Evolutionary conservation across 164 flowering plant species (phyloP), one percentile per base, ranked within the genome.

Genomic region (Brasenia schreberi): DNA sequence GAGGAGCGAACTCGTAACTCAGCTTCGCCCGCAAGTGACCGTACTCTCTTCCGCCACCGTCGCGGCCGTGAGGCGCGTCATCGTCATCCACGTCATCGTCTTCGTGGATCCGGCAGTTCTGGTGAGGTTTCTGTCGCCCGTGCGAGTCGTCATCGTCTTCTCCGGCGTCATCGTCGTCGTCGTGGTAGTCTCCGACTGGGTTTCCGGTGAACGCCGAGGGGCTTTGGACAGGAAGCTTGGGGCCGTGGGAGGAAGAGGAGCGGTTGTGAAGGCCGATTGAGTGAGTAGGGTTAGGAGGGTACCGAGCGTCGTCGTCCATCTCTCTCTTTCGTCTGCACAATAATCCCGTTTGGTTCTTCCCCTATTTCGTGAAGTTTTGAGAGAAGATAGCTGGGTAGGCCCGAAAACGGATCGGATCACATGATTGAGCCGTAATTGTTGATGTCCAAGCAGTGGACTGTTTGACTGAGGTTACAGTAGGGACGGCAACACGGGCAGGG

Each of bases 1-100:
- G 78, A 0, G 87, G 84, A 7, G 77, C 82, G 33, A 81, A 74
- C 42, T 84, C 85, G 60, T 81, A 84, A 42, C 73, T 77, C 0
- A 70, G 69, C 81, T 87, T 91, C 11, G 76, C 70, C 59, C 71
- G 77, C 63, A 9, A 14, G 12, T 49, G 56, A 14, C 12, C 56
- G 56, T 49, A 14, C 56, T 49, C 56, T 14, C n/a, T n/a, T n/a
- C 56, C 16, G 0, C 14, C 56, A 49, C 56, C 56, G 53, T 12
- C 12, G 1, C 53, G 11, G 12, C 6, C 53, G 53, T 12, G 53
- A 1, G 53, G 53, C 56, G 16, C 56, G 12, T 49, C 56, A 2
- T 49, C 56, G 56, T 49, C 16, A 9, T 49, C 56, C 56, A 5
- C 56, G 3, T 49, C 56, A 0, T 49, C 56, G 3, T 49, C 56